Percentiles rank a stretch among this genome's conserved stretches.
Evolutionary conservation across 305 asterid species (phyloP).

Genomic region (Coffea humblotiana): DNA sequence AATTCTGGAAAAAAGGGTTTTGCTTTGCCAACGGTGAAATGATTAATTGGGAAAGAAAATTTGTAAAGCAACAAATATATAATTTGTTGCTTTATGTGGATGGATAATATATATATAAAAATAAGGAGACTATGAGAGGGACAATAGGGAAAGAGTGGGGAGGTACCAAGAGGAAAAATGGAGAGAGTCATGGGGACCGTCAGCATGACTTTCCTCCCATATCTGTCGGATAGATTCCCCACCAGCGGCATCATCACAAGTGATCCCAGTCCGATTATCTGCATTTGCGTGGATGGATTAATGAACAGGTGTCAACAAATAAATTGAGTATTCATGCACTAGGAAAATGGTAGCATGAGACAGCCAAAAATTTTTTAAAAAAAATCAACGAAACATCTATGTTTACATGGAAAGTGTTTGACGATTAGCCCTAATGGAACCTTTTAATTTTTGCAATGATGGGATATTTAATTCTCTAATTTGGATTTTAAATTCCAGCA

Average conservation of each 20-base stretch:
- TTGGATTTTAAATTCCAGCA: background rate
- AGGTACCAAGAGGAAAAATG: conserved; percentile 63
- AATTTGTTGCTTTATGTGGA: background rate
- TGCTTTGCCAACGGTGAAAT: background rate
- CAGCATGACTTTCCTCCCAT: conserved; percentile 83
- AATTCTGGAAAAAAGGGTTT: too few species aligned
- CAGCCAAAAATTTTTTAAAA: background rate
- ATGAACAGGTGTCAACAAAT: background rate
- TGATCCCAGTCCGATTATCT: conserved; percentile 86
- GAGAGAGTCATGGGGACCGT: conserved; percentile 78
- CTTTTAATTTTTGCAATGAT: background rate
- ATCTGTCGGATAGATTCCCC: conserved; percentile 81
- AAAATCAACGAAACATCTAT: background rate
- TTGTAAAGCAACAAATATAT: background rate
- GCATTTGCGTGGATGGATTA: conserved; percentile 14
- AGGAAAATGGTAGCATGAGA: background rate
- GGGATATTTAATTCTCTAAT: background rate
- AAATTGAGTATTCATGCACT: background rate
- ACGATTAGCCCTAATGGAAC: background rate
- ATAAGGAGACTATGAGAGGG: background rate
- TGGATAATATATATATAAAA: too few species aligned
- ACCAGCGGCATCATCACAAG: conserved; percentile 77
- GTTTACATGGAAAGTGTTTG: background rate
- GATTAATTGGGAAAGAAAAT: background rate
- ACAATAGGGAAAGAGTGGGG: background rate